A percentile compares a stretch with the other conserved stretches of the same genome.
Evolutionary conservation across 371 early-diverging fungal species (phyloP).

Genomic region (Mortierella sp.): DNA sequence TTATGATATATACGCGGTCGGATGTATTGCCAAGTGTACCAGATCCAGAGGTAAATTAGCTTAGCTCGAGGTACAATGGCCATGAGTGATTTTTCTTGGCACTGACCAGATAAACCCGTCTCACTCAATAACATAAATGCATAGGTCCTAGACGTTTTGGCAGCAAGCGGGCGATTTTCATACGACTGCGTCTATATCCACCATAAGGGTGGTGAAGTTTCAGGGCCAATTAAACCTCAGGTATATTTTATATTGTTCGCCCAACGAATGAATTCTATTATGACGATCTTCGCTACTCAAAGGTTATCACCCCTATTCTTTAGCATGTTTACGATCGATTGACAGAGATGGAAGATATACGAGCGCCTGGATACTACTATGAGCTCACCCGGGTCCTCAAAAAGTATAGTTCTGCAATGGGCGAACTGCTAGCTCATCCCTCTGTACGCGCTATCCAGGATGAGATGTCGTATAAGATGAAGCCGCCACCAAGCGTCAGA

Average conservation of each 20-base stretch:
- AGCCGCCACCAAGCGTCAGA: slow-evolving; percentile 25
- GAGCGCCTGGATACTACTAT: slow-evolving; percentile 47
- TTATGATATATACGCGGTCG: slow-evolving; percentile 59
- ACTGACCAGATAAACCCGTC: not conserved
- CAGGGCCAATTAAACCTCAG: slow-evolving; percentile 49
- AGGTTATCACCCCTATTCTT: not conserved
- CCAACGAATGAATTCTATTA: not conserved
- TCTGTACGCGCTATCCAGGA: slow-evolving; percentile 37
- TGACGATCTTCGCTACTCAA: not conserved
- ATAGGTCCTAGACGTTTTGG: slow-evolving; percentile 26
- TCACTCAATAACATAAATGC: not conserved
- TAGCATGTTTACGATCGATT: slow-evolving; percentile 58
- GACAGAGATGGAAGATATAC: slow-evolving; percentile 41
- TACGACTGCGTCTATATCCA: slow-evolving; percentile 61
- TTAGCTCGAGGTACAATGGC: not conserved
- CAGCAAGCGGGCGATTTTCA: slow-evolving; percentile 20
- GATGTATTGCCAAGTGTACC: slow-evolving; percentile 40
- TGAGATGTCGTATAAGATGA: slow-evolving; percentile 2
- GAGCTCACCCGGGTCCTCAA: slow-evolving; percentile 54
- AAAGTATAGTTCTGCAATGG: slow-evolving; percentile 45
- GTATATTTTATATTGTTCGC: slow-evolving; percentile 4
- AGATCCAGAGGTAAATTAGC: slow-evolving; percentile 26
- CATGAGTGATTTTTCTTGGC: not conserved
- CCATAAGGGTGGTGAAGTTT: slow-evolving; percentile 42
- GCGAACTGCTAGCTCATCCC: slow-evolving; percentile 54